phyloP scores from a whole-genome alignment of 371 early-diverging fungal genomes.

The Coemansia sp. region DNA sequence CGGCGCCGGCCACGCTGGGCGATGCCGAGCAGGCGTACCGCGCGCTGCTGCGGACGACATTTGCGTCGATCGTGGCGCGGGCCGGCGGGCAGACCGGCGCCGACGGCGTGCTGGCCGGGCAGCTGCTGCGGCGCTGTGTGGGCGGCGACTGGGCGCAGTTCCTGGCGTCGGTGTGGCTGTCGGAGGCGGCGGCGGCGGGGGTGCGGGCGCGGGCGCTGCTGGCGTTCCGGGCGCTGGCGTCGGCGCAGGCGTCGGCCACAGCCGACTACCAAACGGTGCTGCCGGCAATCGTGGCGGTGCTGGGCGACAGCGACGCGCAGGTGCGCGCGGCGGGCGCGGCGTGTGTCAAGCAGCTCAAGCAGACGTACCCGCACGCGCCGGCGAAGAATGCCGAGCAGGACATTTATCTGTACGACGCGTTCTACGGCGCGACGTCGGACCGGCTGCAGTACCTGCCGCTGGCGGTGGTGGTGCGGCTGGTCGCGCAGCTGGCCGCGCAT shows the following conservation, averaged over 20 bases:
- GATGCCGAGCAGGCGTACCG: conserved; percentile 20
- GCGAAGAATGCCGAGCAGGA: conserved; percentile 40
- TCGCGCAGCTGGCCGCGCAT: conserved; percentile 52
- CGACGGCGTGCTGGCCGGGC: conserved; percentile 56
- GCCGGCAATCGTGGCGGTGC: conserved; percentile 69
- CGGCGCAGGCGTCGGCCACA: conserved; percentile 15
- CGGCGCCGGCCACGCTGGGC: not conserved
- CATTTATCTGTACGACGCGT: conserved; percentile 58
- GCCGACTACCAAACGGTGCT: conserved; percentile 80
- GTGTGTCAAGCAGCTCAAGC: conserved; percentile 58
- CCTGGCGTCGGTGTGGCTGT: conserved; percentile 63
- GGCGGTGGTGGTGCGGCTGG: conserved; percentile 57
- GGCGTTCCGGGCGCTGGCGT: conserved; percentile 56
- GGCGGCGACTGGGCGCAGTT: conserved; percentile 62
- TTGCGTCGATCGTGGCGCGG: conserved; percentile 11
- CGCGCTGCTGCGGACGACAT: conserved; percentile 23
- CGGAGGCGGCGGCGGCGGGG: conserved; percentile 35
- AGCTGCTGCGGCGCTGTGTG: conserved; percentile 59
- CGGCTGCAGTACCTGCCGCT: conserved; percentile 57
- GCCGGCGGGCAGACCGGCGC: conserved; percentile 7
- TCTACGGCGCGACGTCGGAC: conserved; percentile 54
- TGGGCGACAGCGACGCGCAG: conserved; percentile 55
- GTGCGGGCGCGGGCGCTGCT: conserved; percentile 64
- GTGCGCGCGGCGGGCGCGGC: conserved; percentile 62
- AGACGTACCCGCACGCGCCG: conserved; percentile 7